These are phyloP conservation scores for Cordyceps javanica DNA, from an alignment of 2,329 filamentous ascomycete genomes.

Conservation along the genomic window DNA sequence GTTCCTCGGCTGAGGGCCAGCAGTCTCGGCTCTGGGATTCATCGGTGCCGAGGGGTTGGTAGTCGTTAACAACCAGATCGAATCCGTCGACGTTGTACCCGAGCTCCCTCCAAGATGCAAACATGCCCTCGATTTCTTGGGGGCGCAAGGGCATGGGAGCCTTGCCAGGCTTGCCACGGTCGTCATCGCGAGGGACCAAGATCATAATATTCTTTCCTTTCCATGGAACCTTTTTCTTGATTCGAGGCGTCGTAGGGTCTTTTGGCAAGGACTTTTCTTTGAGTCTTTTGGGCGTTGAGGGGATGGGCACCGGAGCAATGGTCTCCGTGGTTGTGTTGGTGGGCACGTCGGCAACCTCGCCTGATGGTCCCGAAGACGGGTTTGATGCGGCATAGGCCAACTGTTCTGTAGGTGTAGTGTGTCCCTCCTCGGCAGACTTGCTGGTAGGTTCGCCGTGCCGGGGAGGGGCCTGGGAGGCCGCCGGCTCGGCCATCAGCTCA, in stretches of 20 bases:
- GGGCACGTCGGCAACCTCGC: neutral
- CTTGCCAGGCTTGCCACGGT: slow-evolving; percentile 52
- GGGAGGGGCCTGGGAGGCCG: slow-evolving; percentile 11
- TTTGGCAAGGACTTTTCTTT: slow-evolving; percentile 31
- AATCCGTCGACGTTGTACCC: slow-evolving; percentile 67
- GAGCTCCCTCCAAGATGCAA: slow-evolving; percentile 59
- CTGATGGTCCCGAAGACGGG: slow-evolving; percentile 18
- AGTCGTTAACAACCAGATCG: slow-evolving; percentile 49
- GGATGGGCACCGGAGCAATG: slow-evolving; percentile 20
- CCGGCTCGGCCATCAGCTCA: slow-evolving; percentile 22
- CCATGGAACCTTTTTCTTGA: slow-evolving; percentile 69
- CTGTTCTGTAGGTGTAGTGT: neutral
- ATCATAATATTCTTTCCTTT: slow-evolving; percentile 70
- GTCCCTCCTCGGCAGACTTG: slow-evolving; percentile 4
- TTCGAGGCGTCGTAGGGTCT: slow-evolving; percentile 43
- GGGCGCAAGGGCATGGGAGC: slow-evolving; percentile 48
- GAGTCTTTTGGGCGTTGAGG: slow-evolving; percentile 30
- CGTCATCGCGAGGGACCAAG: slow-evolving; percentile 60
- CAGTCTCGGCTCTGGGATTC: slow-evolving; percentile 59
- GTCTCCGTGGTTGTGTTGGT: slow-evolving; percentile 19
- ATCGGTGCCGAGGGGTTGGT: slow-evolving; percentile 30
- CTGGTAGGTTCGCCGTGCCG: neutral
- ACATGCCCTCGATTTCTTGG: slow-evolving; percentile 53
- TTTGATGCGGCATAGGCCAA: slow-evolving; percentile 16
- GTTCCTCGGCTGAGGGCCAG: slow-evolving; percentile 59